Conservation (phyloP, 2,329 filamentous ascomycete species). For the Rasamsonia emersonii region DNA sequence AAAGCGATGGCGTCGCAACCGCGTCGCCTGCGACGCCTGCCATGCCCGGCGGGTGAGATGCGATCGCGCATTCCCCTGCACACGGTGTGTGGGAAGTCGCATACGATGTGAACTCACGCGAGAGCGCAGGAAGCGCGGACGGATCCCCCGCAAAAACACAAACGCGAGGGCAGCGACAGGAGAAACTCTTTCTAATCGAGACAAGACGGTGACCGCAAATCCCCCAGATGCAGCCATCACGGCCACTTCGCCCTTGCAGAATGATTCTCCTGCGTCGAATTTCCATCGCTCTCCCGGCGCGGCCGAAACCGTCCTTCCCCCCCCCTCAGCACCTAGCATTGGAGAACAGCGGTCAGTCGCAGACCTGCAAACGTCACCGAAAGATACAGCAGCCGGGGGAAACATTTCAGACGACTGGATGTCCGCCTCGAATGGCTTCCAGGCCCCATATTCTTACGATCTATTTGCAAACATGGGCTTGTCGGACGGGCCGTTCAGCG, state of each 20-base stretch:
- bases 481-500: slow-evolving; percentile 6
- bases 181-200: background rate
- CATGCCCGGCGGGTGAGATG: slow-evolving; percentile 91
- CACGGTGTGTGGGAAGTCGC: slow-evolving; percentile 74
- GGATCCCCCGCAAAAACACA: slow-evolving; percentile 66
- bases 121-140: slow-evolving; percentile 87
- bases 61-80: slow-evolving; percentile 83
- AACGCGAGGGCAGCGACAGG: slow-evolving; percentile 2
- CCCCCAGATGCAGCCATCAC: slow-evolving; percentile 1
- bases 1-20: slow-evolving; percentile 29
- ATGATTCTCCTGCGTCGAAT: slow-evolving; percentile 17
- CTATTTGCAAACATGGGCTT: slow-evolving; percentile 8
- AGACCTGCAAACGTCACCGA: slow-evolving; percentile 13
- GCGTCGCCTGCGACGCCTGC: slow-evolving; percentile 78
- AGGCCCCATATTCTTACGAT: slow-evolving; percentile 5
- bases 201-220: slow-evolving; percentile 3
- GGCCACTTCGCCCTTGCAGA: slow-evolving; percentile 12
- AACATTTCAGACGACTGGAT: slow-evolving; percentile 8
- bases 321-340: slow-evolving; percentile 18
- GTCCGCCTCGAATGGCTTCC: slow-evolving; percentile 9
- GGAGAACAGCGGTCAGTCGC: slow-evolving; percentile 20
- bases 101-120: slow-evolving; percentile 72
- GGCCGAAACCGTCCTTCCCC: slow-evolving; percentile 16
- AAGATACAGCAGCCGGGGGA: slow-evolving; percentile 9
- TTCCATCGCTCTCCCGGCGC: slow-evolving; percentile 20